These are phyloP conservation scores for Phoenix dactylifera DNA, from an alignment of 176 grass and related monocot species.

Conservation along the genomic window DNA sequence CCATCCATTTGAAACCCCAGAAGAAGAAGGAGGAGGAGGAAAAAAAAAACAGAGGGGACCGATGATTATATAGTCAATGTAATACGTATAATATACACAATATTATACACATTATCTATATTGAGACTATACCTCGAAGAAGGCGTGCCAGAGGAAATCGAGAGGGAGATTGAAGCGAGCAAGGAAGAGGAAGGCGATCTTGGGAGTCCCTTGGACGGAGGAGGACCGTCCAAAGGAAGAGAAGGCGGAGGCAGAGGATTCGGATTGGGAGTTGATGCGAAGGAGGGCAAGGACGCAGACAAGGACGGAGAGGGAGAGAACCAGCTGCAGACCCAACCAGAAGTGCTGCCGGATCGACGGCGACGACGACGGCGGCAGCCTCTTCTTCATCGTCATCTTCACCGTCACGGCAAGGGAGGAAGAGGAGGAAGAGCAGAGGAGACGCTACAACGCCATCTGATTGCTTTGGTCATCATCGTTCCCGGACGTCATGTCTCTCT, in stretches of 20 bases:
- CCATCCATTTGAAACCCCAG: constrained; percentile 1
- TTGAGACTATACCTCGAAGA: constrained; percentile 47
- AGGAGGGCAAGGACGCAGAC: constrained; percentile 39
- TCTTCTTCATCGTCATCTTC: constrained; percentile 5
- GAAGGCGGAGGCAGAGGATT: constrained; percentile 14
- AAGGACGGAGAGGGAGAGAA: constrained; percentile 44
- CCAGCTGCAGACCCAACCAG: constrained; percentile 67
- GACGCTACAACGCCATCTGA: too few relatives aligned
- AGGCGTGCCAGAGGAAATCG: constrained; percentile 93
- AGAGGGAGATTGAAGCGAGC: constrained; percentile 67
- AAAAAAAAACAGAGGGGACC: not conserved
- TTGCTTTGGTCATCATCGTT: too few relatives aligned
- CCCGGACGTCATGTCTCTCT: too few relatives aligned
- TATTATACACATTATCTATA: not conserved
- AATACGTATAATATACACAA: too few relatives aligned
- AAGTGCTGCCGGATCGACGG: not conserved
- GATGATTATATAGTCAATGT: too few relatives aligned
- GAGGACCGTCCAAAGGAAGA: not conserved
- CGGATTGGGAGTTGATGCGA: constrained; percentile 26
- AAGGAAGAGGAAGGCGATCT: constrained; percentile 93
- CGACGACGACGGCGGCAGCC: not conserved
- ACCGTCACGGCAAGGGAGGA: too few relatives aligned
- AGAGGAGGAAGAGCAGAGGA: too few relatives aligned
- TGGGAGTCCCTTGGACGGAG: constrained; percentile 14
- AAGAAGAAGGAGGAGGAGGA: not conserved